A percentile compares a stretch with the other conserved stretches of the same genome.
Evolutionary conservation across 140 eudicot species (phyloP).

Genomic region (Oenanthe javanica): DNA sequence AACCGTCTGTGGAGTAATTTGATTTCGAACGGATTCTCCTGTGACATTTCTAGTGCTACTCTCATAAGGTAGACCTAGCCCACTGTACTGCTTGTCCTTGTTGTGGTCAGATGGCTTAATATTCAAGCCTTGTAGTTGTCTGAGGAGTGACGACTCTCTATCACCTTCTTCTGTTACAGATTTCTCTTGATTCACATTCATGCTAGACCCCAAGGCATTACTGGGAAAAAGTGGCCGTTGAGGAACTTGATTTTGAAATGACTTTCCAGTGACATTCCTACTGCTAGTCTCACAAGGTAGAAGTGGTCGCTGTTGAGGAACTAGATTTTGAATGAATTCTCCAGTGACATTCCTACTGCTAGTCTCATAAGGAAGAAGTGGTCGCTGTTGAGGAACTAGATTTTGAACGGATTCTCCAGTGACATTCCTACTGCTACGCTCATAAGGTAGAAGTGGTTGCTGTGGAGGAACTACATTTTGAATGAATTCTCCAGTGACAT

Average conservation of each 20-base stretch:
- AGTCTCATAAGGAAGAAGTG: too few relatives aligned
- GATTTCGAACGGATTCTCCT: background rate
- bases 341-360: background rate
- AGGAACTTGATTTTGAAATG: background rate
- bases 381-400: too few relatives aligned
- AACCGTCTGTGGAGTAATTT: background rate
- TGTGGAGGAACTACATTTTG: too few relatives aligned
- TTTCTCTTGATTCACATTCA: background rate
- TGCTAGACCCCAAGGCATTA: background rate
- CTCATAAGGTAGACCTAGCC: background rate
- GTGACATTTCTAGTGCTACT: background rate
- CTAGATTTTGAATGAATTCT: background rate
- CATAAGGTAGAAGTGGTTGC: too few relatives aligned
- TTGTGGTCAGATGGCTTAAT: constrained; percentile 43
- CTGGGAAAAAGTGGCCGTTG: background rate
- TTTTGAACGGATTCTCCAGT: background rate
- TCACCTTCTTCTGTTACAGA: background rate
- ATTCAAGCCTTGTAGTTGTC: constrained; percentile 17
- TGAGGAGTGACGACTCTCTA: background rate
- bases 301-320: background rate
- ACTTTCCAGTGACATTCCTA: background rate
- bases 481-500: too few relatives aligned
- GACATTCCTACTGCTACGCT: background rate
- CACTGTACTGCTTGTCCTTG: constrained; percentile 26
- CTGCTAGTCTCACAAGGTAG: background rate